Percentiles rank a stretch among this genome's conserved stretches.
These are phyloP conservation scores for Trichoderma gamsii DNA, from an alignment of 495 filamentous ascomycete species.

Conservation along the genomic window DNA sequence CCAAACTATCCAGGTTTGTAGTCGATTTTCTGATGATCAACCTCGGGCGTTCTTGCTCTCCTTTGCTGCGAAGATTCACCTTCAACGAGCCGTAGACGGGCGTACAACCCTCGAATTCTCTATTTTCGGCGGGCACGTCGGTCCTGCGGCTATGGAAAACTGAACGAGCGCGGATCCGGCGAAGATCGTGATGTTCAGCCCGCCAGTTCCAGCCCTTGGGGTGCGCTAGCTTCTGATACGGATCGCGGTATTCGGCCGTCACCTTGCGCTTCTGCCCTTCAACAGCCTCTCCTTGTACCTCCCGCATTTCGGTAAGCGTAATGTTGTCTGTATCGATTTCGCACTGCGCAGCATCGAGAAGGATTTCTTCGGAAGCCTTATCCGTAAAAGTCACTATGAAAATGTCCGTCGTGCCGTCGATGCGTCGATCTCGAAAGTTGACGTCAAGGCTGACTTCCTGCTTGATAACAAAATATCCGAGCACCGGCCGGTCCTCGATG, in stretches of 20 bases:
- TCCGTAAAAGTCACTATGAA: slow-evolving; percentile 63
- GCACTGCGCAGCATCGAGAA: slow-evolving; percentile 81
- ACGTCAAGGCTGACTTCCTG: slow-evolving; percentile 87
- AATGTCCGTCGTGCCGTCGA: slow-evolving; percentile 77
- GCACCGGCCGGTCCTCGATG: slow-evolving; percentile 29
- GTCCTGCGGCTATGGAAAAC: slow-evolving; percentile 49
- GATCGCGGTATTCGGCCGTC: slow-evolving; percentile 62
- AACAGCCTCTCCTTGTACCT: neutral
- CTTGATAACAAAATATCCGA: slow-evolving; percentile 56
- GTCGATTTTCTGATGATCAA: slow-evolving; percentile 24
- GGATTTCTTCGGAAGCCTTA: slow-evolving; percentile 57
- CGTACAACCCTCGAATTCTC: slow-evolving; percentile 35
- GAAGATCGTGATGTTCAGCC: slow-evolving; percentile 73
- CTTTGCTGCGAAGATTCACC: slow-evolving; percentile 33
- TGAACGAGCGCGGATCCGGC: slow-evolving; percentile 57
- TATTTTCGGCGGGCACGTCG: slow-evolving; percentile 36
- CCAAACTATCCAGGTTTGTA: slow-evolving; percentile 24
- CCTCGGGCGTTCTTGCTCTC: slow-evolving; percentile 28
- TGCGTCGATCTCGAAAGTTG: slow-evolving; percentile 65
- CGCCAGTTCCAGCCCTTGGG: slow-evolving; percentile 48
- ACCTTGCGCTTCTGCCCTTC: slow-evolving; percentile 29
- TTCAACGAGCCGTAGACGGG: slow-evolving; percentile 39
- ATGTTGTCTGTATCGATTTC: slow-evolving; percentile 56
- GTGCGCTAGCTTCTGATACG: slow-evolving; percentile 61
- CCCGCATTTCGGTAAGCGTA: slow-evolving; percentile 61